A percentile compares a stretch with the other conserved stretches of the same genome.
Evolutionary conservation across 305 asterid species (phyloP).

Genomic region (Stenogyne calaminthoides): DNA sequence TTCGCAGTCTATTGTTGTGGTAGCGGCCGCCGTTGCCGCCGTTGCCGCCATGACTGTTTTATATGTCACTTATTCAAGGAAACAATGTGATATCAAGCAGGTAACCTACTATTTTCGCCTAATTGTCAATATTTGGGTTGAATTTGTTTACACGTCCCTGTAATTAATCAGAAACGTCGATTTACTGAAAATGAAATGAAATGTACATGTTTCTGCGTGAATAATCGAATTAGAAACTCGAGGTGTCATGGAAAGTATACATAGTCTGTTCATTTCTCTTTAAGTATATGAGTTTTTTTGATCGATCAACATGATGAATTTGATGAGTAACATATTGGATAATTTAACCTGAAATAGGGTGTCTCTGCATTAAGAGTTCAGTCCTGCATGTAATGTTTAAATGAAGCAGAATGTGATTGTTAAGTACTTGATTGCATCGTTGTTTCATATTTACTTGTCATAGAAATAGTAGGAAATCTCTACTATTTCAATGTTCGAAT

Average conservation of each 20-base stretch:
- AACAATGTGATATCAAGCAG: slow-evolving; percentile 40
- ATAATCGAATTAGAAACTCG: neutral
- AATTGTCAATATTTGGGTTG: neutral
- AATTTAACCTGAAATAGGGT: neutral
- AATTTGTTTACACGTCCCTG: neutral
- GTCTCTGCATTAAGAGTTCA: neutral
- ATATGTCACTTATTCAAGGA: slow-evolving; percentile 37
- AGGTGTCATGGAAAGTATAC: neutral
- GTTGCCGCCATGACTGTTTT: slow-evolving; percentile 61
- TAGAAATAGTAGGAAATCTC: slow-evolving; percentile 5
- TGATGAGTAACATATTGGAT: neutral
- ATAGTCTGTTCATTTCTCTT: neutral
- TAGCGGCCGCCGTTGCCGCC: slow-evolving; percentile 54
- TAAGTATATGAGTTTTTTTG: neutral
- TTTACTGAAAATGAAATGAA: neutral
- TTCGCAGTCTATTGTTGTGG: slow-evolving; percentile 49
- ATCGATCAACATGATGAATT: slow-evolving; percentile 5
- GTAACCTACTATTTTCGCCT: slow-evolving; percentile 32
- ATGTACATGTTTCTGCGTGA: neutral
- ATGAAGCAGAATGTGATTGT: slow-evolving; percentile 14
- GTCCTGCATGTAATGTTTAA: slow-evolving; percentile 4
- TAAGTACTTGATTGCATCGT: neutral
- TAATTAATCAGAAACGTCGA: neutral
- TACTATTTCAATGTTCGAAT: slow-evolving; percentile 18
- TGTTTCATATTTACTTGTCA: neutral